A percentile compares a stretch with the other conserved stretches of the same genome.
Evolutionary conservation across 495 filamentous ascomycete genomes (phyloP).

Genomic region (Neurospora tetrasperma): DNA sequence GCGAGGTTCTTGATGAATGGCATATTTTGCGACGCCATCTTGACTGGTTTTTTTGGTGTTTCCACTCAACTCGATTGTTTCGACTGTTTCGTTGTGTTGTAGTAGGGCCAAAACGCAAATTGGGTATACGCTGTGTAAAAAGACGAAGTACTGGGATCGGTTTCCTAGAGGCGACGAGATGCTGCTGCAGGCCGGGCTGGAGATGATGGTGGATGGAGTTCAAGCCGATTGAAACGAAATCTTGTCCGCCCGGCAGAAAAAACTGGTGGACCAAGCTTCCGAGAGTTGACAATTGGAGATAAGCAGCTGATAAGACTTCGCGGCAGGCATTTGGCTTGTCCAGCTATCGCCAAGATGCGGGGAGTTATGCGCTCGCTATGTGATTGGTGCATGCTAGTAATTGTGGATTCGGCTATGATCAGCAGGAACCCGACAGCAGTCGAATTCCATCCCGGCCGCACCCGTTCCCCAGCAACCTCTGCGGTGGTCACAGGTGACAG

Average conservation of each 20-base stretch:
- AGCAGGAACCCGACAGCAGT: not conserved
- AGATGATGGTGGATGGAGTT: not conserved
- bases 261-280: not conserved
- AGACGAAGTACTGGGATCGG: not conserved
- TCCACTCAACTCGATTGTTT: not conserved
- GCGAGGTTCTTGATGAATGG: slow-evolving; percentile 43
- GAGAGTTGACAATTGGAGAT: not conserved
- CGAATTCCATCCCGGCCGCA: not conserved
- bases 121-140: not conserved
- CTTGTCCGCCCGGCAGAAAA: slow-evolving; percentile 29
- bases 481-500: not conserved
- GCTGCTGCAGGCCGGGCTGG: not conserved
- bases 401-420: not conserved
- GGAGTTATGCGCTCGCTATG: not conserved
- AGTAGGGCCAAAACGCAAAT: not conserved
- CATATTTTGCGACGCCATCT: slow-evolving; percentile 38
- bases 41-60: slow-evolving; percentile 3
- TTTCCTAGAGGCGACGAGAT: not conserved
- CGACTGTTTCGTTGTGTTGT: not conserved
- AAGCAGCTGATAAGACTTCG: not conserved
- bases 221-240: slow-evolving; percentile 12
- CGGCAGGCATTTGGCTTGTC: not conserved
- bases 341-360: not conserved
- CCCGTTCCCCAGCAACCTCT: not conserved
- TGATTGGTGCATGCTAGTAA: not conserved